Conservation (phyloP, 352 stramenopile species). For the Globisporangium sylvaticum region DNA sequence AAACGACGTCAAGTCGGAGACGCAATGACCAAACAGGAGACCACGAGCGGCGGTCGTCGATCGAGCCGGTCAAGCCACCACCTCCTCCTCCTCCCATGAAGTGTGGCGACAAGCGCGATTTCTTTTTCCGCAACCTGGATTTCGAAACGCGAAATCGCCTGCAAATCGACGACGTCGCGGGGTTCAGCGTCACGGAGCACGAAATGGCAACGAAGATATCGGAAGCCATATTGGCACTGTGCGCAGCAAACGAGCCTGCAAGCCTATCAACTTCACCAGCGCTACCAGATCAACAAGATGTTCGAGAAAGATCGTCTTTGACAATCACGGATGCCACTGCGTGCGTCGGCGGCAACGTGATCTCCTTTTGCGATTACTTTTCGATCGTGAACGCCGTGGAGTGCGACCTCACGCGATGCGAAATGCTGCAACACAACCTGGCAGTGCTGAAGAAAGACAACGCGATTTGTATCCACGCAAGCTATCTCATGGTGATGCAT, state of each 20-base stretch:
- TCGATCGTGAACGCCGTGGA: constrained; percentile 73
- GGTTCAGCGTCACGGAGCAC: constrained; percentile 79
- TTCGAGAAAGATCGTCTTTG: constrained; percentile 34
- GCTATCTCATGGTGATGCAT: constrained; percentile 73
- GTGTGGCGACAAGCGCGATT: constrained; percentile 80
- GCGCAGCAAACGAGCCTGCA: constrained; percentile 18
- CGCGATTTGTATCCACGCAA: constrained; percentile 49
- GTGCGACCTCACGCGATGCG: constrained; percentile 50
- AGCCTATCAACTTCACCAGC: neutral
- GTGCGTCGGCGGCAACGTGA: constrained; percentile 73
- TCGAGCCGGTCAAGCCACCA: constrained; percentile 11
- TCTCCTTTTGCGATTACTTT: constrained; percentile 82
- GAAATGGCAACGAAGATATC: constrained; percentile 79
- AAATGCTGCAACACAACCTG: constrained; percentile 77
- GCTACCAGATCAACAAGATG: neutral
- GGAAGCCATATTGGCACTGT: constrained; percentile 47
- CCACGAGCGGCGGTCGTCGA: neutral
- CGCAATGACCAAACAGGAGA: constrained; percentile 11
- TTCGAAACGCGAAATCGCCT: constrained; percentile 60
- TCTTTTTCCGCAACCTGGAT: constrained; percentile 77
- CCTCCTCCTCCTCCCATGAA: constrained; percentile 22
- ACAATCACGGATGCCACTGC: constrained; percentile 76
- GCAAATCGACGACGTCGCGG: constrained; percentile 74
- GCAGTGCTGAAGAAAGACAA: constrained; percentile 58
- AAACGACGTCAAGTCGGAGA: neutral